Conservation (phyloP, 208 protist species). For the Acanthamoeba rhysodes region DNA sequence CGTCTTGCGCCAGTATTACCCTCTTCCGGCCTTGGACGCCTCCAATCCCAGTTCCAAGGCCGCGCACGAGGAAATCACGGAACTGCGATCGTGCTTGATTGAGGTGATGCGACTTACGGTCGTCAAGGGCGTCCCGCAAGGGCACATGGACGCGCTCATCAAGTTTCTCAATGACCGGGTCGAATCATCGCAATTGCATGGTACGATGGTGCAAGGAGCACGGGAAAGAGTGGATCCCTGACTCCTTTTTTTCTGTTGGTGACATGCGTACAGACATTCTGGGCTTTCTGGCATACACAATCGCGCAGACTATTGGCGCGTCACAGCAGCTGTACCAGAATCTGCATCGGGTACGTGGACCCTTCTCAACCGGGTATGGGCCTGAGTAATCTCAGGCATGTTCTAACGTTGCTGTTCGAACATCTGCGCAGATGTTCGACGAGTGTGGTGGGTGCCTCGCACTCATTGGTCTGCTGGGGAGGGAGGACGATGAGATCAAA, state of each 20-base stretch:
- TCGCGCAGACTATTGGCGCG: not conserved
- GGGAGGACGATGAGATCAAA: slow-evolving; percentile 50
- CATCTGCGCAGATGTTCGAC: slow-evolving; percentile 26
- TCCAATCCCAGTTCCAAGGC: not conserved
- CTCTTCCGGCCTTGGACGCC: not conserved
- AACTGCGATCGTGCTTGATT: slow-evolving; percentile 13
- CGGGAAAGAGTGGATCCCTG: not conserved
- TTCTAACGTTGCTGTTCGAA: too few species aligned
- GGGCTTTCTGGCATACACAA: slow-evolving; percentile 30
- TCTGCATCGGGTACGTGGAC: slow-evolving; percentile 1
- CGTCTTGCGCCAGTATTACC: slow-evolving; percentile 39
- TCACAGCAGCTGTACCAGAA: slow-evolving; percentile 37
- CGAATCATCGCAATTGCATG: slow-evolving; percentile 12
- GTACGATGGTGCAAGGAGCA: not conserved
- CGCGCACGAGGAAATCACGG: slow-evolving; percentile 14
- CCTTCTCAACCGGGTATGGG: not conserved
- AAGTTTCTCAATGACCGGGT: slow-evolving; percentile 30
- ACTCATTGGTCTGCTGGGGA: not conserved
- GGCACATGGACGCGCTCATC: slow-evolving; percentile 36
- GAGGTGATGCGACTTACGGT: slow-evolving; percentile 48
- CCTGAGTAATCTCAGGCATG: too few species aligned
- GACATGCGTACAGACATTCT: not conserved
- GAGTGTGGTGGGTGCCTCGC: slow-evolving; percentile 28
- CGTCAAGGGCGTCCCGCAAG: slow-evolving; percentile 16
- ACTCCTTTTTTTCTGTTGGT: not conserved